Base-by-base conservation (phyloP, 768 basidiomycete species). In the Pisolithus tinctorius region DNA sequence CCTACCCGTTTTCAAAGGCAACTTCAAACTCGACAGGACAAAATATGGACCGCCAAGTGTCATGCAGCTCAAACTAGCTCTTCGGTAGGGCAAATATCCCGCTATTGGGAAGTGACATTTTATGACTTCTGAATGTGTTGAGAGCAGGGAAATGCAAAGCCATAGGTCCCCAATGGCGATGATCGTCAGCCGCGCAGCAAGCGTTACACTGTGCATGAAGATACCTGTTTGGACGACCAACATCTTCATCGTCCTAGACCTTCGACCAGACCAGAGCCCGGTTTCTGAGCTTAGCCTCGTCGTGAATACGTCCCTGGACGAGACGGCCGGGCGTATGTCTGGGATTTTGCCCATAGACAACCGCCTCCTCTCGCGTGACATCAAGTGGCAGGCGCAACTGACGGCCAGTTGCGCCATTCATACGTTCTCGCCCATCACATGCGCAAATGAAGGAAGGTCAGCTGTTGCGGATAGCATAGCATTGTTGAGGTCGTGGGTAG, bases 311-410 rank as follows among this genome's bases (percentile, higher is more conserved):
- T 79, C 75, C 4, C 43, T 78, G n/a, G 71, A 74, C 20, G 66
- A 64, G 4, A 69, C 75, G 0, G 76, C 78, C 9, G 49, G 62
- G 4, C 76, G 78, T 46, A 66, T 85, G 27, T 63, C 69, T n/a
- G 62, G 71, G 0, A 69, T 80, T 26, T 62, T 81, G 20, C 71
- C 72, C 1, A 65, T 77, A 40, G 81, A 83, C 50, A 63, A 69
- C 45, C 60, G 58, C 31, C 48, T 79, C 45, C 56, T 81, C 26
- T 58, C 63, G 16, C 75, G 78, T 50, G 63, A 65, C 31, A 58
- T 78, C 48, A 76, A 76, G 54, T 86, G 83, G 82, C 80, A 86
- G 54, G 76, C 81, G 0, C 80, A 83, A 54, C 74, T 83, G 8
- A 71, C 84, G 41, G 64, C 71, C 7, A 73, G 78, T 54, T 83